Evolutionary conservation across 306 rosid genomes (phyloP).

Genomic region (Mimosa pudica): DNA sequence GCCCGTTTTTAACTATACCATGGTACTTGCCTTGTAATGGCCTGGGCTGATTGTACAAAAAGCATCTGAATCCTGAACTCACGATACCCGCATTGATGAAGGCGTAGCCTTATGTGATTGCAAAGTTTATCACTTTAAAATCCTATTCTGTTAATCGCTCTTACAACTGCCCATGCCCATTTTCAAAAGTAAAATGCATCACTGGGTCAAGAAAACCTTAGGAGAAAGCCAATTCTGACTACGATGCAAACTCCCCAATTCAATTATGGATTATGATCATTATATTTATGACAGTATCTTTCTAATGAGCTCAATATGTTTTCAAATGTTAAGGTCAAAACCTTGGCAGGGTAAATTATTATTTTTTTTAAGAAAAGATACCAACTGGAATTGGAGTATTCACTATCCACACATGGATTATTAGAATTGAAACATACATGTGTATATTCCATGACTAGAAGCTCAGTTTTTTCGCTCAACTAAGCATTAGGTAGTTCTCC

Average conservation of each 20-base stretch:
- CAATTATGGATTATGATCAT: background rate
- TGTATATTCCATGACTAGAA: background rate
- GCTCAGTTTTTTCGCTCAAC: background rate
- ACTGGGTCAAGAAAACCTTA: background rate
- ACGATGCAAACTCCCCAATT: constrained; percentile 3
- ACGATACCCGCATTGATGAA: background rate
- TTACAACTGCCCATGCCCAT: background rate
- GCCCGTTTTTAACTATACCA: constrained; percentile 15
- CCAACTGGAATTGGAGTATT: background rate
- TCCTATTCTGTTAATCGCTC: background rate
- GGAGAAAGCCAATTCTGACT: background rate
- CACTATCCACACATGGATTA: background rate
- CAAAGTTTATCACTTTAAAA: background rate
- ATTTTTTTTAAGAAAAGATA: background rate
- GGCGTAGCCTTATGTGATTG: constrained; percentile 32
- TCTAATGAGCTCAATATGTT: background rate
- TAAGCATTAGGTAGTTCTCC: background rate
- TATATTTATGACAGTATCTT: background rate
- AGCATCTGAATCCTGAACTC: constrained; percentile 26
- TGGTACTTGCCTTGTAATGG: constrained; percentile 27
- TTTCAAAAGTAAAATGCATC: constrained; percentile 26
- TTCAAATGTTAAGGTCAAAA: background rate
- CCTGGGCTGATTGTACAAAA: constrained; percentile 21
- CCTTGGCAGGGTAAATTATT: background rate
- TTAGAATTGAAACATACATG: background rate